Percentiles rank a stretch among this genome's conserved stretches.
These are phyloP conservation scores for Aspergillus eucalypticola DNA, from an alignment of 2,329 filamentous ascomycete species.

Conservation along the genomic window DNA sequence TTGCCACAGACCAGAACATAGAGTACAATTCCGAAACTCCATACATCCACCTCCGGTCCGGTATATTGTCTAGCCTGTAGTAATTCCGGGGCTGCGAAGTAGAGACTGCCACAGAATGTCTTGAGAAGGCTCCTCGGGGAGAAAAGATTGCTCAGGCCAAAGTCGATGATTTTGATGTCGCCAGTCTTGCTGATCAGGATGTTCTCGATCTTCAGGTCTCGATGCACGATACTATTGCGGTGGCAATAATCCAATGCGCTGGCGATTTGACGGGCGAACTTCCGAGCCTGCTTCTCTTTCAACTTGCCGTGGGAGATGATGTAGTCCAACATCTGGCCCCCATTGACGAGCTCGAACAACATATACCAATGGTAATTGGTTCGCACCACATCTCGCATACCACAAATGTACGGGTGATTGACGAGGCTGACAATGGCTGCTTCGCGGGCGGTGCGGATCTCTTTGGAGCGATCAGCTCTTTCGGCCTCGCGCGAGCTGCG, in stretches of 20 bases:
- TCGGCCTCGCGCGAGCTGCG: conserved; percentile 72
- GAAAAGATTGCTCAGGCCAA: conserved; percentile 95
- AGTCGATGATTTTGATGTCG: conserved; percentile 99
- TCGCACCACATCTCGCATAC: conserved; percentile 89
- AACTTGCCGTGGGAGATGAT: conserved; percentile 97
- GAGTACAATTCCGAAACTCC: conserved; percentile 98
- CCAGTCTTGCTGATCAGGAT: conserved; percentile 98
- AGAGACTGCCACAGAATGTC: conserved; percentile 96
- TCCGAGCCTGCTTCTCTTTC: conserved; percentile 97
- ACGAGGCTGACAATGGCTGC: conserved; percentile 94
- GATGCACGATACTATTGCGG: conserved; percentile 95
- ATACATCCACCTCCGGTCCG: conserved; percentile 94
- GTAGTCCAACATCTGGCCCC: conserved; percentile 98
- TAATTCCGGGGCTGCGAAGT: conserved; percentile 94
- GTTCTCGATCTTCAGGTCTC: conserved; percentile 98
- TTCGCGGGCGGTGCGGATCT: conserved; percentile 90
- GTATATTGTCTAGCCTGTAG: conserved; percentile 93
- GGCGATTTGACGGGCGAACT: conserved; percentile 95
- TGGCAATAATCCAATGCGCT: conserved; percentile 97
- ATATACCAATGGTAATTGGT: conserved; percentile 99
- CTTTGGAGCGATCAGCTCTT: conserved; percentile 91
- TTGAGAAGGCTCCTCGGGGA: conserved; percentile 81
- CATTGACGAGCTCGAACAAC: conserved; percentile 98
- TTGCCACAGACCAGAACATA: conserved; percentile 97
- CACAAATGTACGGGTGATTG: conserved; percentile 93